A percentile compares a stretch with the other conserved stretches of the same genome.
These are phyloP conservation scores for Aureobasidium sp. DNA, from an alignment of 2,329 filamentous ascomycete species.

Conservation along the genomic window DNA sequence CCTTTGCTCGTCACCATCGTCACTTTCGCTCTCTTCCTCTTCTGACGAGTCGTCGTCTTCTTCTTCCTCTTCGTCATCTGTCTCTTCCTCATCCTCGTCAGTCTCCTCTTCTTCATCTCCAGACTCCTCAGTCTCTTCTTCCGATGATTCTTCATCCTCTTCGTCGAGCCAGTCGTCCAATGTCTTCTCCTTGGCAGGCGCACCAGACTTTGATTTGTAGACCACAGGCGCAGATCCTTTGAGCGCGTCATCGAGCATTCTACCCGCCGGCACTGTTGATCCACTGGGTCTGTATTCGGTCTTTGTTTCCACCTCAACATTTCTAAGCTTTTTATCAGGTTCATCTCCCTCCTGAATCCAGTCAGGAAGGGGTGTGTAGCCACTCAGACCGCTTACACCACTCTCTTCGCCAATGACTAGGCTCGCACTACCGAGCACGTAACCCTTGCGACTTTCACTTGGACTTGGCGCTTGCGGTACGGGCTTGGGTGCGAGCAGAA, in stretches of 20 bases:
- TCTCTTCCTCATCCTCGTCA: conserved; percentile 47
- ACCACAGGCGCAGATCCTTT: conserved; percentile 30
- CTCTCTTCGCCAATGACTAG: conserved; percentile 73
- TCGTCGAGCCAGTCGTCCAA: conserved; percentile 90
- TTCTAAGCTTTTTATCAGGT: conserved; percentile 67
- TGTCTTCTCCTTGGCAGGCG: conserved; percentile 57
- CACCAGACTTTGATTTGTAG: conserved; percentile 42
- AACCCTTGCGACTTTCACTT: conserved; percentile 71
- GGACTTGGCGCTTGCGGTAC: conserved; percentile 86
- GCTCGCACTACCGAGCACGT: conserved; percentile 76
- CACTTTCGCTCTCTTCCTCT: conserved; percentile 28
- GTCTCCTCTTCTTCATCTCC: conserved; percentile 42
- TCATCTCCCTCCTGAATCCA: conserved; percentile 80
- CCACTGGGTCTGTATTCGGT: conserved; percentile 30
- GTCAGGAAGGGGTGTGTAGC: conserved; percentile 71
- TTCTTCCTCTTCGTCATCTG: conserved; percentile 48
- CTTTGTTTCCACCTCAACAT: conserved; percentile 42
- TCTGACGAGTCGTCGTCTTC: conserved; percentile 35
- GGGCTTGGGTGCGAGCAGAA: conserved; percentile 89
- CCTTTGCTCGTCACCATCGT: conserved; percentile 30
- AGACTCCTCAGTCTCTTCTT: conserved; percentile 46
- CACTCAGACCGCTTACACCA: conserved; percentile 65
- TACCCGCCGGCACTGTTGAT: conserved; percentile 48
- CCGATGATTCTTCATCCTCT: conserved; percentile 43
- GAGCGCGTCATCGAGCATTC: conserved; percentile 56